Conservation (phyloP, 2,329 filamentous ascomycete species). For the Paracamarosporium sp. region DNA sequence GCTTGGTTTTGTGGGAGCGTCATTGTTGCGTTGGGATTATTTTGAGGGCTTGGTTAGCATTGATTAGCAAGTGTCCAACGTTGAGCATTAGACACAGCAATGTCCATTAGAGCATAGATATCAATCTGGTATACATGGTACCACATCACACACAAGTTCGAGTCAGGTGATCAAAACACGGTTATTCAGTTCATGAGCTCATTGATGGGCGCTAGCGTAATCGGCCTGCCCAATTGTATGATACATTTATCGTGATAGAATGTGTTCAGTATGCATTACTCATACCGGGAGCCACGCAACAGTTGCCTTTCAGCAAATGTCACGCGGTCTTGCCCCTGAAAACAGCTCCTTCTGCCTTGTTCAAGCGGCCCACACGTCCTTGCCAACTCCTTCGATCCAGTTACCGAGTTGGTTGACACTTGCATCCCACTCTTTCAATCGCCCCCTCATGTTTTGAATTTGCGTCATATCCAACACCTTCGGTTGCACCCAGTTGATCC, state of each 20-base stretch:
- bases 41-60: constrained; percentile 3
- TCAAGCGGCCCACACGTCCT: constrained; percentile 89
- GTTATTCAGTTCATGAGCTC: constrained; percentile 1
- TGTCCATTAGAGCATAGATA: background rate
- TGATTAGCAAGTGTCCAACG: background rate
- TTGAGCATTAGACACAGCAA: background rate
- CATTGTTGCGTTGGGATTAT: constrained; percentile 35
- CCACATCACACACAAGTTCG: background rate
- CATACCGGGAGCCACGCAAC: background rate
- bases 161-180: background rate
- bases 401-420: constrained; percentile 96
- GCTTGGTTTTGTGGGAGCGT: constrained; percentile 74
- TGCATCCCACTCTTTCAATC: constrained; percentile 92
- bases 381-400: constrained; percentile 93
- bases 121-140: background rate
- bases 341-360: background rate
- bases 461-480: constrained; percentile 96
- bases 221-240: constrained; percentile 1
- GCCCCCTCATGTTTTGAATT: constrained; percentile 87
- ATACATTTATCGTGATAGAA: constrained; percentile 2
- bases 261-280: background rate
- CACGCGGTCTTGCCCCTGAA: background rate
- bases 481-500: constrained; percentile 98
- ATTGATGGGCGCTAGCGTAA: constrained; percentile 1
- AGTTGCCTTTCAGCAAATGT: background rate